Percentiles rank a stretch among this genome's conserved stretches.
These are phyloP conservation scores for Picochlorum sp. DNA, from an alignment of 139 green algal species.

Conservation along the genomic window DNA sequence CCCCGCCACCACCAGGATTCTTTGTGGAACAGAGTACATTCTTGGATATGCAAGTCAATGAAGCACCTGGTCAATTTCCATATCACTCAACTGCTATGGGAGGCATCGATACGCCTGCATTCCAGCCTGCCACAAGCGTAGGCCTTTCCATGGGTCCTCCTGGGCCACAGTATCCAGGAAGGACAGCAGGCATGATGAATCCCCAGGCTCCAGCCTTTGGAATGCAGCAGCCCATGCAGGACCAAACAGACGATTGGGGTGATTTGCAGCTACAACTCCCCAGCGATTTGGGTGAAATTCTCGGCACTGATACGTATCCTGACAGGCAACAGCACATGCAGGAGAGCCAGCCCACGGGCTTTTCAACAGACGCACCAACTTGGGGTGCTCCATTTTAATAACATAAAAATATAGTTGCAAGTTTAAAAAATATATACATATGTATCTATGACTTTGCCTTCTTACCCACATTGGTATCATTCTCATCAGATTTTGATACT, in stretches of 20 bases:
- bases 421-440: no score
- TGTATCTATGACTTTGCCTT: neutral
- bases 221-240: neutral
- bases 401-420: neutral
- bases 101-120: neutral
- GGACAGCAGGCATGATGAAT: neutral
- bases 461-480: neutral
- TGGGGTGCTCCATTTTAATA: neutral
- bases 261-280: constrained; percentile 28
- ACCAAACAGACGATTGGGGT: constrained; percentile 18
- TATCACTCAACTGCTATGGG: neutral
- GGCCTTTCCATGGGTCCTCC: neutral
- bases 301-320: constrained; percentile 12
- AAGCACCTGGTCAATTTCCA: neutral
- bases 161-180: neutral
- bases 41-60: neutral
- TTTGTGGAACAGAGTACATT: neutral
- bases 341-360: neutral
- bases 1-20: neutral
- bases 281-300: constrained; percentile 23
- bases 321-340: neutral
- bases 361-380: neutral
- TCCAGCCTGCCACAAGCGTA: neutral
- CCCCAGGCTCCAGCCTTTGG: neutral
- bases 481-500: neutral